phyloP scores from a whole-genome alignment of 805 yeast genomes.

The Clavispora vitiphila region DNA sequence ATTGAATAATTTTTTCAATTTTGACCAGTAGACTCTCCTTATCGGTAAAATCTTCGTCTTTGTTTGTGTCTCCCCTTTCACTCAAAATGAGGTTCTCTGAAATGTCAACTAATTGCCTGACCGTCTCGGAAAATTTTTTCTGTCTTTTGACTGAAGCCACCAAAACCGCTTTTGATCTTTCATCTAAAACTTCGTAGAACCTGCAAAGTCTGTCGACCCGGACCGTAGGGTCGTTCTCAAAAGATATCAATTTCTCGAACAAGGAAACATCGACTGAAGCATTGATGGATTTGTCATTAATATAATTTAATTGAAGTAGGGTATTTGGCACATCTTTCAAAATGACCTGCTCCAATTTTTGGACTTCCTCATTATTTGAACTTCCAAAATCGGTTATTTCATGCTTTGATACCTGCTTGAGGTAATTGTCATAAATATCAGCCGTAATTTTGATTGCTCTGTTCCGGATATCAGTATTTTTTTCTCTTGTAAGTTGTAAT shows the following conservation, averaged over 20 bases:
- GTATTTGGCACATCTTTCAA: slow-evolving; percentile 56
- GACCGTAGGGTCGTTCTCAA: slow-evolving; percentile 35
- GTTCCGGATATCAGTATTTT: slow-evolving; percentile 57
- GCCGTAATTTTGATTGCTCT: slow-evolving; percentile 53
- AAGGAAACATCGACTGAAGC: slow-evolving; percentile 58
- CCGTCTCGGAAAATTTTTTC: slow-evolving; percentile 48
- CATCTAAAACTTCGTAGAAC: slow-evolving; percentile 46
- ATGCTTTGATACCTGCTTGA: slow-evolving; percentile 13
- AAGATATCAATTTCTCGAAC: slow-evolving; percentile 57
- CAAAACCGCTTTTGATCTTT: slow-evolving; percentile 59
- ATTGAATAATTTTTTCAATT: slow-evolving; percentile 50
- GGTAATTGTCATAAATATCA: slow-evolving; percentile 47
- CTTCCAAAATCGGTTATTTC: slow-evolving; percentile 28
- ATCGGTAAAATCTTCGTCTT: slow-evolving; percentile 10
- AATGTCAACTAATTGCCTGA: slow-evolving; percentile 42
- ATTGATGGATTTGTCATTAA: slow-evolving; percentile 65
- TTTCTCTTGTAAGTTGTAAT: slow-evolving; percentile 66
- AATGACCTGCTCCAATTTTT: slow-evolving; percentile 27
- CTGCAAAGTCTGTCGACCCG: slow-evolving; percentile 53
- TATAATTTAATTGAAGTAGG: slow-evolving; percentile 61
- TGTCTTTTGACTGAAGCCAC: slow-evolving; percentile 69
- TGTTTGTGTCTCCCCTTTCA: slow-evolving; percentile 24
- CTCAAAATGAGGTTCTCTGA: slow-evolving; percentile 34
- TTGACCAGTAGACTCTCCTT: slow-evolving; percentile 22
- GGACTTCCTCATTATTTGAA: slow-evolving; percentile 19